Evolutionary conservation across 1,284 basidiomycete species (phyloP), one percentile per base, ranked within the genome.

Genomic region (Golubevia pallescens): DNA sequence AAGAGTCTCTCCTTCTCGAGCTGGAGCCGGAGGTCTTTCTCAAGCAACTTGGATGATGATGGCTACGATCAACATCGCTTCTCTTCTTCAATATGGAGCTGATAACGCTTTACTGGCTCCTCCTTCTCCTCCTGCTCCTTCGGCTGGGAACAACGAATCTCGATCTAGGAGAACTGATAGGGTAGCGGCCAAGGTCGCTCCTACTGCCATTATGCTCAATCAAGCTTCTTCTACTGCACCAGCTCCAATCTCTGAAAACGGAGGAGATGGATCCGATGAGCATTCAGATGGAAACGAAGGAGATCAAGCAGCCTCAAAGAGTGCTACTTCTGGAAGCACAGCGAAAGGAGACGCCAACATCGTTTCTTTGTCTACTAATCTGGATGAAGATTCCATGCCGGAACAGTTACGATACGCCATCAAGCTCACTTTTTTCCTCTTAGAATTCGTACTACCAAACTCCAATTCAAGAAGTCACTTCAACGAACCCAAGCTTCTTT

Each of bases 1-100:
- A 38, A 68, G 85, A 77, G 52, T 77, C 70, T 52, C 71, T 85
- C 34, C 62, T 53, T 66, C 10, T 90, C 1, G 67, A 72, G 70
- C 67, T 78, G 63, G 71, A 78, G 68, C 60, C 1, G 79, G 84
- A 19, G 68, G 78, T 10, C 83, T 88, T 32, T 90, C 93, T 61
- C 93, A 94, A 81, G 90, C 92, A 21, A 93, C 94, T 69, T 99
- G 96, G 96, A 92, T 93, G 75, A 94, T 96, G 91, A 95, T 98
- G 92, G 95, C 90, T 0, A 88, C 92, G 42, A 88, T 93, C 78
- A 97, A 96, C 84, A 88, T 97, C 19, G 89, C 90, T 2, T 89
- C 92, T 0, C 85, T 97, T 13, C 88, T 97, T 73, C 94, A 98
- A 86, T 97, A 95, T 77, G 95, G 95, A 28, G 88, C 90, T n/a